Evolutionary conservation across 352 stramenopile genomes (phyloP), one percentile per base, ranked within the genome.

Genomic region (Ochromonadaceae sp.): DNA sequence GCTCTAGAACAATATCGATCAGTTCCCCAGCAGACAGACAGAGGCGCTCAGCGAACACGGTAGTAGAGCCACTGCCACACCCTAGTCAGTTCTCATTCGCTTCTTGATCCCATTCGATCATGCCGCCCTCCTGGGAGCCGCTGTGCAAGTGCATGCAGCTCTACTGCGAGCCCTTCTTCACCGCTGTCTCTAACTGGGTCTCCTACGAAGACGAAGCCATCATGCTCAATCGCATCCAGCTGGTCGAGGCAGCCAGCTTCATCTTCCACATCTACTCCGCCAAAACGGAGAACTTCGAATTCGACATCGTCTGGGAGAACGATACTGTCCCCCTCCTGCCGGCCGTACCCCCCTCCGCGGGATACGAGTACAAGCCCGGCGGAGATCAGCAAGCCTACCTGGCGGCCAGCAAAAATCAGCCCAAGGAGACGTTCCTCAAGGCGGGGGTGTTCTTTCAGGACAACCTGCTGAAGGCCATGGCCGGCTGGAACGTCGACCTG

Each of bases 141-240:
- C 15, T 44, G 5, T 30, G 5, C 5, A 43, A 56, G 5, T 58
- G n/a, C 42, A 58, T 58, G 49, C 49, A 58, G n/a, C 5, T 12
- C 7, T 58, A 58, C n/a, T 58, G 49, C n/a, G 49, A 58, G 30
- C 49, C 49, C 25, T 58, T 58, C 30, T 58, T 46, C 26, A 10
- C 26, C 30, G 49, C 49, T 7, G 49, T 58, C 12, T n/a, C 25
- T 30, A 35, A 22, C 10, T 58, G 49, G 49, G 5, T 31, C 10
- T 43, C n/a, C 15, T 43, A 17, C 25, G 49, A 7, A 12, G 26
- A 22, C 42, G 10, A 46, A 46, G n/a, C 39, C 22, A 47, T 58
- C 7, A 43, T 58, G n/a, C n/a, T 35, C 49, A 58, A 58, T 44
- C 49, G 49, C 26, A 9, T 58, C 5, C 25, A 35, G n/a, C 20